Percentiles rank a stretch among this genome's conserved stretches.
phyloP scores from a whole-genome alignment of 1,139 yeast genomes.

The Suhomyces yuchorum region DNA sequence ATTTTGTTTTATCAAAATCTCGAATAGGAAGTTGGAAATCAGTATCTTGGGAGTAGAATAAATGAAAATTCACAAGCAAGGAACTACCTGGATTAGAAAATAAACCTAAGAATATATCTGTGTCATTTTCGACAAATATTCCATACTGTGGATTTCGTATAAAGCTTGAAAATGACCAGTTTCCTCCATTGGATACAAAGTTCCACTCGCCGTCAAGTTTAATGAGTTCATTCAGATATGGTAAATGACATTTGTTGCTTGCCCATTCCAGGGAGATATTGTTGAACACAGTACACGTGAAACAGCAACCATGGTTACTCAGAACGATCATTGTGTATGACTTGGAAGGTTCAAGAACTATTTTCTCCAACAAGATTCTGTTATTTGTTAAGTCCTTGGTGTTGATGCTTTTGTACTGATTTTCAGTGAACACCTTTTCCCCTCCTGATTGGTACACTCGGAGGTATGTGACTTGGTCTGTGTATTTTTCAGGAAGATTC shows the following conservation, averaged over 20 bases:
- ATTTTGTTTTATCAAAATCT: constrained; percentile 32
- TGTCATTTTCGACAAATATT: constrained; percentile 23
- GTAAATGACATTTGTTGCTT: constrained; percentile 28
- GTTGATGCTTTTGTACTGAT: constrained; percentile 30
- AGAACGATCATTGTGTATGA: constrained; percentile 30
- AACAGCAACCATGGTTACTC: constrained; percentile 29
- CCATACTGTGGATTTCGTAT: constrained; percentile 66
- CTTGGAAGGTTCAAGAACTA: constrained; percentile 27
- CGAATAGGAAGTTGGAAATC: constrained; percentile 23
- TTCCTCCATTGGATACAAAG: constrained; percentile 54
- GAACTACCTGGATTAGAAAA: constrained; percentile 22
- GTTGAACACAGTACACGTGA: constrained; percentile 42
- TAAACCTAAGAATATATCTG: constrained; percentile 26
- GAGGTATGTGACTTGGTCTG: constrained; percentile 28
- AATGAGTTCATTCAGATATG: constrained; percentile 22
- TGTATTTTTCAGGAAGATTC: constrained; percentile 25
- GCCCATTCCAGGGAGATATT: constrained; percentile 24
- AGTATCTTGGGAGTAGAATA: constrained; percentile 38
- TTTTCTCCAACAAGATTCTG: constrained; percentile 28
- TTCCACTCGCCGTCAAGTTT: constrained; percentile 52
- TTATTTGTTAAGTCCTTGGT: constrained; percentile 30
- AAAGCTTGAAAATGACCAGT: constrained; percentile 52
- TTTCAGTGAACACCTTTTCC: constrained; percentile 33
- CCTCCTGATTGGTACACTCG: constrained; percentile 37
- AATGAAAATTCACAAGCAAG: constrained; percentile 38